Conservation (phyloP, 305 asterid species). For the Fraxinus latifolia region DNA sequence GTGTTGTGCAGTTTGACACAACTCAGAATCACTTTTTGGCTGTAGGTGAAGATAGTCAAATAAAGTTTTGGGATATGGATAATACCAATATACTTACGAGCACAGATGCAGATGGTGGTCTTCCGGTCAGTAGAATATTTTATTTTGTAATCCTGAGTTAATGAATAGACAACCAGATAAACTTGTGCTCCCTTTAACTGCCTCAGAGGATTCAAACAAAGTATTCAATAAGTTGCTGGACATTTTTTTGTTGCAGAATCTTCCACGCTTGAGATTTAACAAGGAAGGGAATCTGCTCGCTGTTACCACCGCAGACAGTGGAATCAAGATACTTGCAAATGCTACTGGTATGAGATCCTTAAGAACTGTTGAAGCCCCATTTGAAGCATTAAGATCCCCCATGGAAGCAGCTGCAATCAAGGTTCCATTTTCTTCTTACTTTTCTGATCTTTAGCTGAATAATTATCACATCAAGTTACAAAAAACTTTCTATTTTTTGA, state of each 20-base stretch:
- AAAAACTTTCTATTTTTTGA: constrained; percentile 15
- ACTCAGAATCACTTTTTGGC: constrained; percentile 76
- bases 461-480: constrained; percentile 10
- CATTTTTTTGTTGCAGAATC: constrained; percentile 49
- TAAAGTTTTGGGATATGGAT: constrained; percentile 93
- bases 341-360: constrained; percentile 81
- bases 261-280: constrained; percentile 90
- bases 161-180: constrained; percentile 1
- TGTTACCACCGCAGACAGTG: constrained; percentile 83
- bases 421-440: constrained; percentile 38
- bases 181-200: background rate
- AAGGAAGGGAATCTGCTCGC: constrained; percentile 95
- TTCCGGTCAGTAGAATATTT: constrained; percentile 46
- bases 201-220: constrained; percentile 6
- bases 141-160: constrained; percentile 15
- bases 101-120: constrained; percentile 78
- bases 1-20: constrained; percentile 78
- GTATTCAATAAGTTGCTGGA: constrained; percentile 22
- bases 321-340: constrained; percentile 86
- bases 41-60: constrained; percentile 75
- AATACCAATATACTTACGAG: constrained; percentile 43
- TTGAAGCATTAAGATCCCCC: constrained; percentile 76
- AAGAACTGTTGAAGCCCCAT: constrained; percentile 66
- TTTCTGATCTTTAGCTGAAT: constrained; percentile 17
- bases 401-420: constrained; percentile 77